Base-by-base conservation (phyloP, 805 yeast species). In the Grigorovia humatica region DNA sequence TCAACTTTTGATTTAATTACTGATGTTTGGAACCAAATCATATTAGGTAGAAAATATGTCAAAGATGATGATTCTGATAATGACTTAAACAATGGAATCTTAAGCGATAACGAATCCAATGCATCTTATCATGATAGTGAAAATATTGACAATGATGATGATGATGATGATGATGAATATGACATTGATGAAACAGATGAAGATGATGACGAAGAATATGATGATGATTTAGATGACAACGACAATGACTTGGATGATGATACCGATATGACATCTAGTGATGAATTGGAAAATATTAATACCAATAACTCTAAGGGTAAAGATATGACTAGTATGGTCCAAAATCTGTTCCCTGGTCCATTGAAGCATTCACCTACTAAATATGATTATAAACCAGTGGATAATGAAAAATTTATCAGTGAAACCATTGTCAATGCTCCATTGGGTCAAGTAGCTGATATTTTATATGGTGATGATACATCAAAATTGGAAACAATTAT, bases 401-500 rank as follows among this genome's bases (percentile, higher is more conserved):
- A 74, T 1, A 75, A 73, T 13, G 90, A 85, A 53, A 75, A 75
- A 2, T 73, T 82, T 52, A 73, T 86, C 43, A 66, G 70, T 12
- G 85, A 82, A 48, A 81, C 77, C 7, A 61, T 64, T 0, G 67
- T 84, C 12, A 68, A 73, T 48, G 88, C 85, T 0, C 91, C 95
- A 0, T 52, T 85, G 29, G 90, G 91, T 0, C 76, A 74, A n/a
- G 79, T 84, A 0, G 83, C 71, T 54, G 68, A 70, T 19, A 59
- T 82, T n/a, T 52, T 86, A 30, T 85, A 81, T 66, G 91, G 93
- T 5, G 74, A 77, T 43, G 80, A 83, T 58, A 70, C 74, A 1
- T 59, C 74, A 0, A 74, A 74, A 51, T 63, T 74, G 48, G 72
- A 73, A 43, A 60, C 63, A 9, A 66, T 82, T 18, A 59, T 85